phyloP scores from a whole-genome alignment of 352 stramenopile genomes.

The Globisporangium abappressorium region DNA sequence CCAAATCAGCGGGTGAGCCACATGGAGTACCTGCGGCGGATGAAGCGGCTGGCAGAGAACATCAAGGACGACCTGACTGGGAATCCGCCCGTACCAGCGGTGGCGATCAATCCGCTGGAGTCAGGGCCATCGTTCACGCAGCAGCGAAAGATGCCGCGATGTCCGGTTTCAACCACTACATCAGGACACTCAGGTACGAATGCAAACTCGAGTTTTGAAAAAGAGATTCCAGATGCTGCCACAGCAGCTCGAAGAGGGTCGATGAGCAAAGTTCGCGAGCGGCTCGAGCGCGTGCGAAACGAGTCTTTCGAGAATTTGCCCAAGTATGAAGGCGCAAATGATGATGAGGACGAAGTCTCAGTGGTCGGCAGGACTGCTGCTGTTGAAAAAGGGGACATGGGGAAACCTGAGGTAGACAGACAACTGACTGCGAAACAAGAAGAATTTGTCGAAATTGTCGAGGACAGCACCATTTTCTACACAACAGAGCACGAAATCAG shows the following conservation, averaged over 20 bases:
- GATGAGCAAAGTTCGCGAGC: constrained; percentile 31
- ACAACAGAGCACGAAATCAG: constrained; percentile 17
- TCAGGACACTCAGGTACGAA: neutral
- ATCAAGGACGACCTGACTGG: constrained; percentile 58
- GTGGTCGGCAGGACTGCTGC: neutral
- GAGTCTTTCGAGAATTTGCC: constrained; percentile 13
- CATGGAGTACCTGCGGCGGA: constrained; percentile 66
- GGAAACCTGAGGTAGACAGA: neutral
- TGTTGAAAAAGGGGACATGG: neutral
- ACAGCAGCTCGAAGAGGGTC: constrained; percentile 12
- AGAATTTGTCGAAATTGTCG: constrained; percentile 21
- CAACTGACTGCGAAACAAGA: neutral
- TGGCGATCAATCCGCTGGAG: neutral
- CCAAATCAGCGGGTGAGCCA: constrained; percentile 56
- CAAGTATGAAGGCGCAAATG: neutral
- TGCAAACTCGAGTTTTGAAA: neutral
- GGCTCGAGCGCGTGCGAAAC: constrained; percentile 28
- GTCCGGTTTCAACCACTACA: neutral
- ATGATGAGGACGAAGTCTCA: neutral
- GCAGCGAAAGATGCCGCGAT: neutral
- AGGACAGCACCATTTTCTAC: constrained; percentile 19
- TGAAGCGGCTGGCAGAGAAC: constrained; percentile 63
- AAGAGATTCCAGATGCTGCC: neutral
- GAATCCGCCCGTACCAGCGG: neutral
- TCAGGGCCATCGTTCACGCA: neutral